A percentile compares a stretch with the other conserved stretches of the same genome.
phyloP scores from a whole-genome alignment of 495 filamentous ascomycete genomes.

The Immersiella caudata region DNA sequence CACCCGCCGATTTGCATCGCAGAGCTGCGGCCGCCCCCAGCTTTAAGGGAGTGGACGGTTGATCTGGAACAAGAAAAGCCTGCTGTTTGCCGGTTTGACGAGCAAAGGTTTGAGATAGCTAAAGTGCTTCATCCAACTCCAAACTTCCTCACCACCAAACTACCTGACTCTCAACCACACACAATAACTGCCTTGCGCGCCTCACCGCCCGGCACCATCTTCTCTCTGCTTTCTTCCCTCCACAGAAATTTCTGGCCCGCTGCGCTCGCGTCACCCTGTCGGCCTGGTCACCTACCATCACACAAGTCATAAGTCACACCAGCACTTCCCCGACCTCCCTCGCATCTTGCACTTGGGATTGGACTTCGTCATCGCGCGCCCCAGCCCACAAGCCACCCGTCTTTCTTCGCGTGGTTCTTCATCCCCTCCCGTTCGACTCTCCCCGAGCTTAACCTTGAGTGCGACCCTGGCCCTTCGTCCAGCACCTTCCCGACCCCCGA shows the following conservation, averaged over 20 bases:
- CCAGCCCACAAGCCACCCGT: constrained; percentile 26
- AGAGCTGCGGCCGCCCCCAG: constrained; percentile 1
- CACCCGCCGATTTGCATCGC: not conserved
- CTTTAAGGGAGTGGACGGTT: constrained; percentile 13
- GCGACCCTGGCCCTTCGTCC: constrained; percentile 33
- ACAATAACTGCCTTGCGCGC: not conserved
- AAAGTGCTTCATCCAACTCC: constrained; percentile 30
- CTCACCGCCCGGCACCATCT: constrained; percentile 15
- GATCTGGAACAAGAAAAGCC: constrained; percentile 25
- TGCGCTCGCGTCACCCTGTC: constrained; percentile 16
- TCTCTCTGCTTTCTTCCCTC: constrained; percentile 14
- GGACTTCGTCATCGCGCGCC: constrained; percentile 25
- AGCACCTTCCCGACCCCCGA: constrained; percentile 34
- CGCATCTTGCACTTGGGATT: constrained; percentile 27
- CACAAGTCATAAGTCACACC: constrained; percentile 5
- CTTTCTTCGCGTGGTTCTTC: constrained; percentile 26
- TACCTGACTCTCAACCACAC: constrained; percentile 3
- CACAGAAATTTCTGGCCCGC: constrained; percentile 5
- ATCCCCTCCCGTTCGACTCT: constrained; percentile 29
- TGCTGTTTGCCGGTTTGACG: constrained; percentile 35
- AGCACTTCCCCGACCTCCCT: constrained; percentile 21
- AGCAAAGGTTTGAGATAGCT: constrained; percentile 44
- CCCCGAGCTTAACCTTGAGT: constrained; percentile 26
- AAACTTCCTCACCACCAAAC: constrained; percentile 28
- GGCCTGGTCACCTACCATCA: constrained; percentile 23